Percentiles rank a stretch among this genome's conserved stretches.
phyloP scores from a whole-genome alignment of 2,329 filamentous ascomycete species.

The Mycocentrospora acerina region DNA sequence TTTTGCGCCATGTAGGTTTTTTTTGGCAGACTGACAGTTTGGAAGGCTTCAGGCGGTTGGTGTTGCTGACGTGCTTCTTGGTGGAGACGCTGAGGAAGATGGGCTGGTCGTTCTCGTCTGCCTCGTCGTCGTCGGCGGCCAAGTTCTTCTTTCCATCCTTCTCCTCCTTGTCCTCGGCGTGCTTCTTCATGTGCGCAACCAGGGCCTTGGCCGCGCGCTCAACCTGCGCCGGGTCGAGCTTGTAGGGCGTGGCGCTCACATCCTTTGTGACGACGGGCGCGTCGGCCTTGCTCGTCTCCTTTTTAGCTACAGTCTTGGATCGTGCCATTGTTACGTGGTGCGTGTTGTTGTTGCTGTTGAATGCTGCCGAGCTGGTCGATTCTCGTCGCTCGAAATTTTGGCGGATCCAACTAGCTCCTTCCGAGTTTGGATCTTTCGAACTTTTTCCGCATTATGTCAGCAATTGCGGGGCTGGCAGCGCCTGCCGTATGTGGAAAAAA shows the following conservation, averaged over 20 bases:
- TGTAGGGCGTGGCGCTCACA: conserved; percentile 42
- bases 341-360: conserved; percentile 6
- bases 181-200: conserved; percentile 58
- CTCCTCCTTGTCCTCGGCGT: conserved; percentile 50
- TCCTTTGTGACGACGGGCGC: conserved; percentile 41
- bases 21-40: conserved; percentile 60
- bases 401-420: conserved; percentile 9
- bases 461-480: conserved; percentile 15
- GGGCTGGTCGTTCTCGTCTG: conserved; percentile 51
- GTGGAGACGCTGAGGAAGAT: conserved; percentile 65
- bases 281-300: conserved; percentile 28
- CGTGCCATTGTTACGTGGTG: conserved; percentile 36
- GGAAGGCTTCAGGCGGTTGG: conserved; percentile 76
- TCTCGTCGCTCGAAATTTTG: conserved; percentile 18
- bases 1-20: neutral
- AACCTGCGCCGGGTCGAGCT: conserved; percentile 54
- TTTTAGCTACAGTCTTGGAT: conserved; percentile 29
- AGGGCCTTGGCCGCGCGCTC: conserved; percentile 62
- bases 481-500: conserved; percentile 13
- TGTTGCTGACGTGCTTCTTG: conserved; percentile 70
- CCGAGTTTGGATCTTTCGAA: conserved; percentile 10
- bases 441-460: conserved; percentile 11
- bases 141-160: conserved; percentile 56
- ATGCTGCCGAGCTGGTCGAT: conserved; percentile 6
- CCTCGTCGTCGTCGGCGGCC: conserved; percentile 48